These are phyloP conservation scores for Solanum paucissectum DNA, from an alignment of 257 asterid species.

Conservation along the genomic window DNA sequence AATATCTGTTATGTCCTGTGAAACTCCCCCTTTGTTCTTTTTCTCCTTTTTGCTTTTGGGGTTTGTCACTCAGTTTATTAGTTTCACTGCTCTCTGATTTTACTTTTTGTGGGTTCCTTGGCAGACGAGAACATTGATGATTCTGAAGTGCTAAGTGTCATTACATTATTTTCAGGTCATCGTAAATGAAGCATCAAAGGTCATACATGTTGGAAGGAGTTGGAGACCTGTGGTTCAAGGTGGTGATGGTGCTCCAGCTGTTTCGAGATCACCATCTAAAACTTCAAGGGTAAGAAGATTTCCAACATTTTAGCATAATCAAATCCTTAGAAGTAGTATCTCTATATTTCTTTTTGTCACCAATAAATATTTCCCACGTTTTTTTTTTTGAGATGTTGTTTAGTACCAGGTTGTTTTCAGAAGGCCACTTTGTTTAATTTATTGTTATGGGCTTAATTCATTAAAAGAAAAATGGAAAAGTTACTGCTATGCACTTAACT, in stretches of 20 bases:
- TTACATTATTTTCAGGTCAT: slow-evolving; percentile 29
- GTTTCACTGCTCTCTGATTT: background rate
- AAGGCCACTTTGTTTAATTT: background rate
- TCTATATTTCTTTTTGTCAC: background rate
- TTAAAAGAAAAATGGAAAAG: background rate
- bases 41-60: background rate
- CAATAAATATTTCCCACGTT: background rate
- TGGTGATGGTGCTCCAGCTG: slow-evolving; percentile 35
- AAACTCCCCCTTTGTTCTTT: background rate
- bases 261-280: slow-evolving; percentile 47
- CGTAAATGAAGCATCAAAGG: slow-evolving; percentile 49
- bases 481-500: background rate
- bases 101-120: background rate
- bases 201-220: slow-evolving; percentile 21
- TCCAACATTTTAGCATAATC: background rate
- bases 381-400: background rate
- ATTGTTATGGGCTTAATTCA: background rate
- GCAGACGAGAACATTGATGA: background rate
- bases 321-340: background rate
- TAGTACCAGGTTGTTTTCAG: background rate
- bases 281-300: slow-evolving; percentile 35
- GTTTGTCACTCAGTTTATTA: background rate
- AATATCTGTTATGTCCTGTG: background rate
- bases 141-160: background rate
- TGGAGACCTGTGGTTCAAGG: slow-evolving; percentile 28